A percentile compares a stretch with the other conserved stretches of the same genome.
phyloP scores from a whole-genome alignment of 441 rosid genomes.

The Aquilaria agallochum region DNA sequence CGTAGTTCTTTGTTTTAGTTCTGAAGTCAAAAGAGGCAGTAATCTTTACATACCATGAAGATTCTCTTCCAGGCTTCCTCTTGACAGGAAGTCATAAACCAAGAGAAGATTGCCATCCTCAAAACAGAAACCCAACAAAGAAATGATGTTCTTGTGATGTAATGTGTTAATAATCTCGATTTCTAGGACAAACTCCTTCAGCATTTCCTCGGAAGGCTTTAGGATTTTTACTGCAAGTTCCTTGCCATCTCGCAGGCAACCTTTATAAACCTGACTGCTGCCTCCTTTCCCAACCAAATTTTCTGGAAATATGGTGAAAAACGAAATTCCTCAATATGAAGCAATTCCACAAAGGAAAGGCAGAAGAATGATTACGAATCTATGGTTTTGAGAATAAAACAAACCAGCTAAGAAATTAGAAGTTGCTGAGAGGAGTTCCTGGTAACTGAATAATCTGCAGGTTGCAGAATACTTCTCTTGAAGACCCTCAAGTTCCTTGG shows the following conservation, averaged over 20 bases:
- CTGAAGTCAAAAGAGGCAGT: conserved; percentile 1
- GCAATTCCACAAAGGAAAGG: conserved; percentile 1
- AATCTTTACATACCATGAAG: conserved; percentile 43
- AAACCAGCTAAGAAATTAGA: conserved; percentile 51
- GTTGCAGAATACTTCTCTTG: conserved; percentile 53
- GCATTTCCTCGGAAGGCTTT: conserved; percentile 51
- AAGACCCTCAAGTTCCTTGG: conserved; percentile 47
- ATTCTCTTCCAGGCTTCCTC: conserved; percentile 75
- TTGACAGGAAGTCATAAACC: conserved; percentile 59
- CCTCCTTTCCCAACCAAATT: conserved; percentile 72
- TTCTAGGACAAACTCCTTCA: conserved; percentile 57
- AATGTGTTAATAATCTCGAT: conserved; percentile 61
- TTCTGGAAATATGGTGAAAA: conserved; percentile 29
- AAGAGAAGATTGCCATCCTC: conserved; percentile 54
- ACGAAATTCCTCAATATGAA: not conserved
- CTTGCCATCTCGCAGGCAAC: conserved; percentile 48
- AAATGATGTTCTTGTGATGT: conserved; percentile 52
- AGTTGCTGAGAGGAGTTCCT: conserved; percentile 58
- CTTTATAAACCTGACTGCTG: conserved; percentile 60
- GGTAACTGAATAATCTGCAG: conserved; percentile 54
- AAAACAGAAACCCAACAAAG: conserved; percentile 63
- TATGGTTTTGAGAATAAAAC: conserved; percentile 23
- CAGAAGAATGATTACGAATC: conserved; percentile 6
- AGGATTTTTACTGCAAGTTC: conserved; percentile 67
- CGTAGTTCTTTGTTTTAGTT: too few relatives aligned